Evolutionary conservation across 2,329 filamentous ascomycete genomes (phyloP).

Genomic region (Reticulascus tulasneorum): DNA sequence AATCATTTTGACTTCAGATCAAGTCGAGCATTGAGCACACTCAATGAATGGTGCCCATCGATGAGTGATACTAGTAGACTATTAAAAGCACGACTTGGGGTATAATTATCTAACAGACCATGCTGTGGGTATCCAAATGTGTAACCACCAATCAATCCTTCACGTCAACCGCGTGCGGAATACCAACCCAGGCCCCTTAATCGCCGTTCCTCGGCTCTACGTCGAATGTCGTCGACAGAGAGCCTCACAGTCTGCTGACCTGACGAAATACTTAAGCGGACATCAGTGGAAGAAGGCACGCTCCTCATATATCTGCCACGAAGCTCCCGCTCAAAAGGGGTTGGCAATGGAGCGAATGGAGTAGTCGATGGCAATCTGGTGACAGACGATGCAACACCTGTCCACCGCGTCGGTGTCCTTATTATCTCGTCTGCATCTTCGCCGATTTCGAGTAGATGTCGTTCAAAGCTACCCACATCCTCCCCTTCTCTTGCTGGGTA

Average conservation of each 20-base stretch:
- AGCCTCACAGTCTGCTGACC: conserved; percentile 6
- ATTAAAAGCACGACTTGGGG: too few species aligned
- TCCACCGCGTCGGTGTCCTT: conserved; percentile 48
- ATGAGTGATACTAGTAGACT: too few species aligned
- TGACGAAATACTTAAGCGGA: conserved; percentile 8
- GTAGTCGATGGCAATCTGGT: conserved; percentile 37
- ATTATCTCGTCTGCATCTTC: too few species aligned
- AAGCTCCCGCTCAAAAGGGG: conserved; percentile 35
- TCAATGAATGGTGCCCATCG: too few species aligned
- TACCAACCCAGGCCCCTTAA: not conserved
- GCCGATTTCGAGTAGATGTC: conserved; percentile 2
- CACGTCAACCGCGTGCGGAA: too few species aligned
- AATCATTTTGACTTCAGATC: too few species aligned
- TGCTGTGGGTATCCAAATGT: too few species aligned
- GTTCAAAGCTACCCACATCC: conserved; percentile 5
- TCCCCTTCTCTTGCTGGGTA: conserved; percentile 7
- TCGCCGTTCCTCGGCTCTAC: not conserved
- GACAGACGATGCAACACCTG: conserved; percentile 34
- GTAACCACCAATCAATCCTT: too few species aligned
- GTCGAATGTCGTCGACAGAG: conserved; percentile 4
- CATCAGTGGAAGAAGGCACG: conserved; percentile 1
- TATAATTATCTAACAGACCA: too few species aligned
- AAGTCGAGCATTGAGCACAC: too few species aligned
- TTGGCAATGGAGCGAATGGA: conserved; percentile 37
- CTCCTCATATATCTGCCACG: conserved; percentile 16